Evolutionary conservation across 495 filamentous ascomycete species (phyloP), one percentile per base, ranked within the genome.

Genomic region (Aspergillus coremiiformis): DNA sequence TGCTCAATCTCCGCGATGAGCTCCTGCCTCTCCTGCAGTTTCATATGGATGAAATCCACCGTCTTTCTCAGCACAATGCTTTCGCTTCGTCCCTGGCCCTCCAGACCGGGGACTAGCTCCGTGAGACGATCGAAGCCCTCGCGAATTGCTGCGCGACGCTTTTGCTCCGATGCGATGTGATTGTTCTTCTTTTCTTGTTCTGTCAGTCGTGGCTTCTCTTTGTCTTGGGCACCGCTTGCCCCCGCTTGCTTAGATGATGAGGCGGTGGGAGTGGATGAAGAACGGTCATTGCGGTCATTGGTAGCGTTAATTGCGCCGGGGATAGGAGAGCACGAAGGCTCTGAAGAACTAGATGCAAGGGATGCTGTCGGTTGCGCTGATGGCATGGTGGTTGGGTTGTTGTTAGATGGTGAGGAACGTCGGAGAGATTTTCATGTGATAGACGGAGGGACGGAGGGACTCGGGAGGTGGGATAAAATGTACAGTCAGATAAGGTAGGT

Each of bases 181-280:
- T 95, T 96, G 54, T 82, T 82, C 69, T 93, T 94, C 75, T 93
- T 95, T 65, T 95, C 85, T 53, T 86, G 79, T 49, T 91, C 87
- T 3, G 85, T 89, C 49, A 95, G 74, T 17, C 89, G 82, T n/a
- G 86, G 86, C 57, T 83, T 84, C 24, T 87, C 84, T 42, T 75
- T 73, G 14, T 73, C 71, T 33, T 63, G 60, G 50, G 83, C 81
- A 7, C 70, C 56, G 33, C 78, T 66, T 1, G 83, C 73, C 22
- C 76, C 52, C 46, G 51, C 57, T 11, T 66, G 67, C 33, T 66
- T 69, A 14, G 67, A 92, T 68, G 47, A 89, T 69, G 23, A 82
- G 75, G 15, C 84, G 21, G 60, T 92, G 74, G 51, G 84, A 70
- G 63, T 82, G 64, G 56, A 69, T 26, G 69, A 71, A 17, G 67